Conservation (phyloP, 2,329 filamentous ascomycete species). For the Fusarium tricinctum region DNA sequence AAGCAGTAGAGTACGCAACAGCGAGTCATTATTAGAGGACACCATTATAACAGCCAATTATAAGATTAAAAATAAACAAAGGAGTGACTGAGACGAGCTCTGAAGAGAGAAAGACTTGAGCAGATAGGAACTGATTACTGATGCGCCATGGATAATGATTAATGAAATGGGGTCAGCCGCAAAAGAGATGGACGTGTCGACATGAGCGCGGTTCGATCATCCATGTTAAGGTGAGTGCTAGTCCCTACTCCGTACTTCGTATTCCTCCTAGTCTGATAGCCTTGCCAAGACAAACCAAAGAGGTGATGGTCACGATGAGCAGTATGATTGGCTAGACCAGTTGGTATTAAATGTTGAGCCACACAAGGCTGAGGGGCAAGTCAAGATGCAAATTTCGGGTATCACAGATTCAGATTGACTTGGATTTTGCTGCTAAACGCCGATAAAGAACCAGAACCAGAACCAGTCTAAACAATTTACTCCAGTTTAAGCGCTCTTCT, state of each 20-base stretch:
- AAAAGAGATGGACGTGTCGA: conserved; percentile 48
- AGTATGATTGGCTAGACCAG: conserved; percentile 35
- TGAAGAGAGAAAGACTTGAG: conserved; percentile 9
- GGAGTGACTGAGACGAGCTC: conserved; percentile 29
- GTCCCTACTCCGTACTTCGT: no score
- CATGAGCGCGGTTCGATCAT: conserved; percentile 34
- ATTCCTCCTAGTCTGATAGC: conserved; percentile 29
- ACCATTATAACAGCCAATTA: conserved; percentile 43
- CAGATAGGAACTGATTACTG: conserved; percentile 16
- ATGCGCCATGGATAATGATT: conserved; percentile 38
- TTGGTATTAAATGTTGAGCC: conserved; percentile 34
- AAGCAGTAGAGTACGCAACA: conserved; percentile 62
- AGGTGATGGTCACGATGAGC: conserved; percentile 31
- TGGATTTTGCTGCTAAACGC: conserved; percentile 49
- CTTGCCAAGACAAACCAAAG: conserved; percentile 46
- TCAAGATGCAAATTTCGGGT: conserved; percentile 41
- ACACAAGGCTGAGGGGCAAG: conserved; percentile 47
- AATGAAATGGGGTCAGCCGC: conserved; percentile 21
- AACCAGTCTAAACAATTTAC: conserved; percentile 32
- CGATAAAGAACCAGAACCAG: conserved; percentile 33
- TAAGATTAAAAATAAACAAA: conserved; percentile 7
- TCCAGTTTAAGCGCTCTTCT: conserved; percentile 51
- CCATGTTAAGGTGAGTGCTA: conserved; percentile 10
- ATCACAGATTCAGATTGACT: conserved; percentile 49
- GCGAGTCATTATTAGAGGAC: conserved; percentile 45